These are phyloP conservation scores for Cucurbitaria berberidis DNA, from an alignment of 2,329 filamentous ascomycete species.

Conservation along the genomic window DNA sequence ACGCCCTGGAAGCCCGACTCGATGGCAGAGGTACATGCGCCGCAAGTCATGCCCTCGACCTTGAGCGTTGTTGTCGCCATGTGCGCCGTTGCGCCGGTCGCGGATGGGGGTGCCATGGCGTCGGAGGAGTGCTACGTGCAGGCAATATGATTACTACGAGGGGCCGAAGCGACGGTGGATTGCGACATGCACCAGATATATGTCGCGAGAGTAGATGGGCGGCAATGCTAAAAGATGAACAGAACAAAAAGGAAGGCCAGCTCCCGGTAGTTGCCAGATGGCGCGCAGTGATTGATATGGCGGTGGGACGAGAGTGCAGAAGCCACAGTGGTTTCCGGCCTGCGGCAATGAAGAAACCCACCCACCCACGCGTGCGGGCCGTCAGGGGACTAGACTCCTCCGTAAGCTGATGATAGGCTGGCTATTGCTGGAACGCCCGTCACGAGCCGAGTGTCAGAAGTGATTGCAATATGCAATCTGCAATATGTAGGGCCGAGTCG, in stretches of 20 bases:
- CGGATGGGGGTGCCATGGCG: constrained; percentile 35
- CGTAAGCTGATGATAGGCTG: constrained; percentile 27
- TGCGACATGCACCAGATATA: constrained; percentile 16
- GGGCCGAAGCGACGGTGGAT: constrained; percentile 12
- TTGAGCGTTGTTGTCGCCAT: constrained; percentile 91
- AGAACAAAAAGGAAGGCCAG: constrained; percentile 36
- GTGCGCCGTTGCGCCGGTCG: constrained; percentile 51
- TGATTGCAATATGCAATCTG: not conserved
- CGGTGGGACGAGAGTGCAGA: constrained; percentile 16
- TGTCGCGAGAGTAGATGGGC: constrained; percentile 6
- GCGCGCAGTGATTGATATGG: constrained; percentile 29
- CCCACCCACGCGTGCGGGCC: constrained; percentile 18
- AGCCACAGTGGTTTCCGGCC: constrained; percentile 21
- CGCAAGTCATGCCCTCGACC: constrained; percentile 87
- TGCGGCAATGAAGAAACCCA: constrained; percentile 20
- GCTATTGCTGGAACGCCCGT: constrained; percentile 15
- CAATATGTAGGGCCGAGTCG: constrained; percentile 4
- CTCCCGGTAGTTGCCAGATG: constrained; percentile 37
- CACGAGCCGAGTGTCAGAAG: constrained; percentile 12
- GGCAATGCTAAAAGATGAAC: constrained; percentile 10
- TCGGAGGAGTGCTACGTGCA: constrained; percentile 15
- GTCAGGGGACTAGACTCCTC: constrained; percentile 18
- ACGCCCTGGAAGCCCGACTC: constrained; percentile 87
- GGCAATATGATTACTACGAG: constrained; percentile 12
- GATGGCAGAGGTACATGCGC: constrained; percentile 93